phyloP scores from a whole-genome alignment of 2,329 filamentous ascomycete species.

The Fusarium chaquense region DNA sequence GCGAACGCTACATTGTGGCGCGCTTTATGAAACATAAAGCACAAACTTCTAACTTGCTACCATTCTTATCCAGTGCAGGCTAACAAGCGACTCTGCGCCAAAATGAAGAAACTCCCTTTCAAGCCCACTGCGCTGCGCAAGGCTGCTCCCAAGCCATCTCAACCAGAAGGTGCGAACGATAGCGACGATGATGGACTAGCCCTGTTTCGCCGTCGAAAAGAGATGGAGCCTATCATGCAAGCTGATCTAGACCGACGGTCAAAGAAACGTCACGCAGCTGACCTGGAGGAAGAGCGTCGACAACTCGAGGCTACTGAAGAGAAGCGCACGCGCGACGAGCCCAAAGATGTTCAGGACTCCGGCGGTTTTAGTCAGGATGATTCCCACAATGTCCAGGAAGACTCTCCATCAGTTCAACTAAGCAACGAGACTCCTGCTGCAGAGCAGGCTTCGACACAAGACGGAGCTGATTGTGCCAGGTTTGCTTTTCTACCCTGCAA shows the following conservation, averaged over 20 bases:
- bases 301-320: constrained; percentile 25
- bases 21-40: constrained; percentile 1
- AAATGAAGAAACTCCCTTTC: constrained; percentile 61
- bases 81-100: constrained; percentile 16
- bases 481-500: constrained; percentile 22
- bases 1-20: neutral
- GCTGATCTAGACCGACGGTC: constrained; percentile 55
- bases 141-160: constrained; percentile 45
- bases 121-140: constrained; percentile 61
- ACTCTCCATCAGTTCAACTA: neutral
- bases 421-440: constrained; percentile 5
- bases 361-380: constrained; percentile 1
- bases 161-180: constrained; percentile 31
- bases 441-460: constrained; percentile 30
- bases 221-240: constrained; percentile 60
- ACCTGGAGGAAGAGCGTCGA: constrained; percentile 37
- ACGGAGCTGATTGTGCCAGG: constrained; percentile 37
- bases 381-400: neutral
- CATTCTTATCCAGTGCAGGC: constrained; percentile 11
- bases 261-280: constrained; percentile 42
- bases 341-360: constrained; percentile 21
- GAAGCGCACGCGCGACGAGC: constrained; percentile 43
- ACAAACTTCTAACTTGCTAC: constrained; percentile 21
- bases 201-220: constrained; percentile 64
- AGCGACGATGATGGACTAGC: constrained; percentile 55